Conservation (phyloP, 2,329 filamentous ascomycete species). For the Leptographium galeiforme region DNA sequence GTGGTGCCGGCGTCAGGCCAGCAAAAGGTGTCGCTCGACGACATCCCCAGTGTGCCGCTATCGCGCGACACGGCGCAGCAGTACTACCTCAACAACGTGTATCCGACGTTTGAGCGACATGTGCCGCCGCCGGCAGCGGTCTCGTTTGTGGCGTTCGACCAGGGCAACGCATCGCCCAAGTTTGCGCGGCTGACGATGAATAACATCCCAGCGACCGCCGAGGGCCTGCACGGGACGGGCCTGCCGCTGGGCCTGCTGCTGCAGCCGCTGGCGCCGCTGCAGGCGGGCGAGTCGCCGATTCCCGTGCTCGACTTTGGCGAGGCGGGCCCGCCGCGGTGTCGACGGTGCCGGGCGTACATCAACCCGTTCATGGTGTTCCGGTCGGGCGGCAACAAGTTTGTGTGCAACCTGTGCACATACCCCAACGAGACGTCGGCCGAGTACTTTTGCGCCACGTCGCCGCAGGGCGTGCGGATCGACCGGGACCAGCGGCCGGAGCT, state of each 20-base stretch:
- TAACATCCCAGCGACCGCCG: constrained; percentile 73
- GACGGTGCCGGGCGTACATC: constrained; percentile 88
- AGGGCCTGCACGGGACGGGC: constrained; percentile 66
- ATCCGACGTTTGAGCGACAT: constrained; percentile 91
- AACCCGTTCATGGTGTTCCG: constrained; percentile 99
- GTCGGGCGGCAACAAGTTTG: constrained; percentile 86
- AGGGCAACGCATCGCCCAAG: constrained; percentile 93
- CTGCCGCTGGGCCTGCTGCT: constrained; percentile 78
- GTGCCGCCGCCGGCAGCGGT: constrained; percentile 77
- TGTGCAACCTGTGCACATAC: constrained; percentile 96
- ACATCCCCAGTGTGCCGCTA: constrained; percentile 80
- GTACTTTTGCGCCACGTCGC: constrained; percentile 86
- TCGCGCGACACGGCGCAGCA: constrained; percentile 72
- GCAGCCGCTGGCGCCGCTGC: constrained; percentile 73
- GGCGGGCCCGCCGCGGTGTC: constrained; percentile 74
- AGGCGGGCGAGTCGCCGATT: constrained; percentile 73
- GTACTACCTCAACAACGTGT: constrained; percentile 76
- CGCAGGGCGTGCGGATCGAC: constrained; percentile 75
- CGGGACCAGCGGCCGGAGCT: constrained; percentile 81
- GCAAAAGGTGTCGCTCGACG: constrained; percentile 73
- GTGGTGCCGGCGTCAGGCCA: constrained; percentile 49
- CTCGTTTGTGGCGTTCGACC: constrained; percentile 87
- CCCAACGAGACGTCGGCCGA: constrained; percentile 87
- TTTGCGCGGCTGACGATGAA: constrained; percentile 85
- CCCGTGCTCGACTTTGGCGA: constrained; percentile 95